Conservation (phyloP, 164 flowering plant species). For the Macadamia integrifolia region DNA sequence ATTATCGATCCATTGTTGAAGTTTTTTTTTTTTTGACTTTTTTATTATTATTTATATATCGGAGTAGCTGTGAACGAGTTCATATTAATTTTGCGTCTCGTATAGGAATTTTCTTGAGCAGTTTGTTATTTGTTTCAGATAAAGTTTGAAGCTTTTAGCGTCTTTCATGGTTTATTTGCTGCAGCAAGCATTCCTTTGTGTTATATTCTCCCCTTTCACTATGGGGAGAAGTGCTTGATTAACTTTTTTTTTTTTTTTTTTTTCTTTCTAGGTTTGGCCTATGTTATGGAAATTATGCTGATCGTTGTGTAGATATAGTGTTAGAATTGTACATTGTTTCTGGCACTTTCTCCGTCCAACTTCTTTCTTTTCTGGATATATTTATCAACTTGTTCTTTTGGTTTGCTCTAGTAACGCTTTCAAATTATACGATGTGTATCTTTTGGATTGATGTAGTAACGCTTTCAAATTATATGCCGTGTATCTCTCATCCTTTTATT, state of each 20-base stretch:
- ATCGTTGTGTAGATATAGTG: too few relatives aligned
- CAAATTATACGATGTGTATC: too few relatives aligned
- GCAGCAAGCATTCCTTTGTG: too few relatives aligned
- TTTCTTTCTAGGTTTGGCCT: background rate
- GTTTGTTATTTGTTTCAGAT: background rate
- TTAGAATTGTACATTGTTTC: background rate
- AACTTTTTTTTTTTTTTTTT: background rate
- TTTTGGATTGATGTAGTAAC: background rate
- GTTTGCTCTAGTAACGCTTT: background rate
- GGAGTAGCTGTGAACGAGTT: constrained; percentile 1
- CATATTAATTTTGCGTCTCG: background rate
- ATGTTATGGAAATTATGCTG: background rate
- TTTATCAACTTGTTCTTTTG: background rate
- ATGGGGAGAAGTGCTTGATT: too few relatives aligned
- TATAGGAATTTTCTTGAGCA: background rate
- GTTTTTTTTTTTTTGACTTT: background rate
- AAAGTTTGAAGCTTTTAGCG: background rate
- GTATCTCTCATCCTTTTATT: background rate
- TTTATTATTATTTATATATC: background rate
- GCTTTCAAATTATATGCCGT: background rate
- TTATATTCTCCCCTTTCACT: too few relatives aligned
- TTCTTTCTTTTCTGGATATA: background rate
- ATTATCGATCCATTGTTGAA: background rate
- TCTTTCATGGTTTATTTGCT: background rate
- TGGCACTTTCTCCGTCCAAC: too few relatives aligned